A percentile compares a stretch with the other conserved stretches of the same genome.
phyloP scores from a whole-genome alignment of 257 asterid species.

The Solanum chiquidenum region DNA sequence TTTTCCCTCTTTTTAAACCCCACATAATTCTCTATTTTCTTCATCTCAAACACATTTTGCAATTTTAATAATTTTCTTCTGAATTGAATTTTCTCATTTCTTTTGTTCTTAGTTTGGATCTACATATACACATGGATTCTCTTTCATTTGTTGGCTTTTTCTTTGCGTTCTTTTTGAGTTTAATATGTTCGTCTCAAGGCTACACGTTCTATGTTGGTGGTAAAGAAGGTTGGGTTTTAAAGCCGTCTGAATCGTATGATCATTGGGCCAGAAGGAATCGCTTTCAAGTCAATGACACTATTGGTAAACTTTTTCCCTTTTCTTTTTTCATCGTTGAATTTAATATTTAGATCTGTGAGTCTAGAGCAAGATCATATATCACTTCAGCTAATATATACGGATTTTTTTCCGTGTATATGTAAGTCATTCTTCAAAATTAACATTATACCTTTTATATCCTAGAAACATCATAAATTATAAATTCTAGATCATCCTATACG shows the following conservation, averaged over 20 bases:
- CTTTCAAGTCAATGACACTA: slow-evolving; percentile 30
- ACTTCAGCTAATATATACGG: background rate
- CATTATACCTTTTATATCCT: no score
- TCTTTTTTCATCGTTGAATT: background rate
- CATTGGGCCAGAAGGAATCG: slow-evolving; percentile 25
- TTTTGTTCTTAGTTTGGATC: background rate
- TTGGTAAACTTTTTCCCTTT: slow-evolving; percentile 1
- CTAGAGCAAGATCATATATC: background rate
- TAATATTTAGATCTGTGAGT: background rate
- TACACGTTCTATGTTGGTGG: slow-evolving; percentile 19
- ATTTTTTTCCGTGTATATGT: background rate
- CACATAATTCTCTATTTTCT: background rate
- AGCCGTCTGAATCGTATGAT: slow-evolving; percentile 19
- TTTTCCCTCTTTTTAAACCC: background rate
- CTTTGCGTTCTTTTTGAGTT: background rate
- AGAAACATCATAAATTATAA: background rate
- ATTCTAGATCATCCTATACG: background rate
- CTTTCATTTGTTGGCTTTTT: background rate
- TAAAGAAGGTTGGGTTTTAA: slow-evolving; percentile 22
- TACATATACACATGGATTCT: background rate
- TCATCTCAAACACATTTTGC: background rate
- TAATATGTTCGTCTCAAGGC: background rate
- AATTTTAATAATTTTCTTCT: background rate
- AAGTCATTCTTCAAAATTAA: background rate
- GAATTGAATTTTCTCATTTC: background rate